These are phyloP conservation scores for Pseudozyma sp. DNA, from an alignment of 1,284 basidiomycete species.

Conservation along the genomic window DNA sequence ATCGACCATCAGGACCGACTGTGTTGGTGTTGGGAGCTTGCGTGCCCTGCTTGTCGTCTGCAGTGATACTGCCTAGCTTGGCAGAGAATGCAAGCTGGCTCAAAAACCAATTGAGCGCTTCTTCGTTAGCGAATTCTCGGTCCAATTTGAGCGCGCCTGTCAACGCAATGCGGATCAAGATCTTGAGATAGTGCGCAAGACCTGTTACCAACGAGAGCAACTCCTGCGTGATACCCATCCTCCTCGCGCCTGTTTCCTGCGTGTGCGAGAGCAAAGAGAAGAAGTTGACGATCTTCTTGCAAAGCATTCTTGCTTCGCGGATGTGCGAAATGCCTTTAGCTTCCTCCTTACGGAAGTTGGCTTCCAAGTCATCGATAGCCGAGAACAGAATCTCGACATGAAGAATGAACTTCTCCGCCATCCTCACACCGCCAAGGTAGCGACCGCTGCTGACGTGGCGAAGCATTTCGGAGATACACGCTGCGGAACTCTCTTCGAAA, in stretches of 20 bases:
- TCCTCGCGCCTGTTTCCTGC: slow-evolving; percentile 86
- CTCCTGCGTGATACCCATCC: slow-evolving; percentile 97
- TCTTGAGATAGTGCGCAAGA: slow-evolving; percentile 98
- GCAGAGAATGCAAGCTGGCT: slow-evolving; percentile 91
- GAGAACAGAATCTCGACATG: slow-evolving; percentile 98
- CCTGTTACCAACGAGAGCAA: slow-evolving; percentile 97
- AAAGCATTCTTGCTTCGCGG: slow-evolving; percentile 96
- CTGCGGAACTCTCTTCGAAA: slow-evolving; percentile 98
- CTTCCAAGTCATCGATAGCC: slow-evolving; percentile 95
- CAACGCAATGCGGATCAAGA: slow-evolving; percentile 95
- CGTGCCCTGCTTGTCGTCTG: slow-evolving; percentile 51
- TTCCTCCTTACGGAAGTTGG: slow-evolving; percentile 82
- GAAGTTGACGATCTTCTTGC: slow-evolving; percentile 97
- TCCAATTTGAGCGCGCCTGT: slow-evolving; percentile 96
- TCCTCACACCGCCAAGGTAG: slow-evolving; percentile 94
- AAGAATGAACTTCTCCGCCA: slow-evolving; percentile 98
- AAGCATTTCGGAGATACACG: slow-evolving; percentile 99
- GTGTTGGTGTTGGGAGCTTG: slow-evolving; percentile 50
- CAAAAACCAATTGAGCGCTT: slow-evolving; percentile 89
- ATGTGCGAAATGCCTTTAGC: slow-evolving; percentile 90
- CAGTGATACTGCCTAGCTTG: slow-evolving; percentile 37
- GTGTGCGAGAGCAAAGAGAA: slow-evolving; percentile 97
- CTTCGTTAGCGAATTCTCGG: slow-evolving; percentile 82
- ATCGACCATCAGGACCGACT: slow-evolving; percentile 46
- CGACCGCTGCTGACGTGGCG: slow-evolving; percentile 92